A percentile compares a stretch with the other conserved stretches of the same genome.
These are phyloP conservation scores for Dendrobium nobile DNA, from an alignment of 106 monocot genomes.

Conservation along the genomic window DNA sequence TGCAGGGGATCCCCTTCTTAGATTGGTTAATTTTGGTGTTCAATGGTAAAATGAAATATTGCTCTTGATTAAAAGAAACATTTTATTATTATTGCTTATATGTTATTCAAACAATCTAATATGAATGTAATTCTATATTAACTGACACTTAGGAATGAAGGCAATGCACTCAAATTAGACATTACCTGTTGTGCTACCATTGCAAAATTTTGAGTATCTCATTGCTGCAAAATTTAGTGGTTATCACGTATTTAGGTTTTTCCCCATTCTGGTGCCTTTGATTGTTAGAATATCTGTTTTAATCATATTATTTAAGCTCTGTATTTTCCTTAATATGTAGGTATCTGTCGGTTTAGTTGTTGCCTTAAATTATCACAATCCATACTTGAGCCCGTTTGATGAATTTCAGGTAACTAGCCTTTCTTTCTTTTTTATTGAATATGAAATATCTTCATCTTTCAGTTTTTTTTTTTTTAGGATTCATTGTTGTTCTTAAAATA, in stretches of 20 bases:
- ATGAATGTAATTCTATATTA: neutral
- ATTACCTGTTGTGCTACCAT: neutral
- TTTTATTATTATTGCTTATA: neutral
- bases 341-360: slow-evolving; percentile 82
- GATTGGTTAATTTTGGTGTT: neutral
- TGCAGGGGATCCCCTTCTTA: neutral
- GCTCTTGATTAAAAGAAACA: neutral
- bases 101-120: neutral
- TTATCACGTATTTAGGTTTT: neutral
- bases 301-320: neutral
- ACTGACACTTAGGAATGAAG: neutral
- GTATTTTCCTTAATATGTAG: slow-evolving; percentile 30
- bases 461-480: neutral
- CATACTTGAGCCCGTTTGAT: slow-evolving; percentile 89
- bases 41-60: neutral
- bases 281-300: neutral
- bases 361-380: slow-evolving; percentile 88
- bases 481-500: neutral
- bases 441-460: neutral
- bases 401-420: slow-evolving; percentile 76
- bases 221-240: neutral
- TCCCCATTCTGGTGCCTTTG: neutral
- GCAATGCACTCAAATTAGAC: neutral
- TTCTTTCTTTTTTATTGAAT: neutral
- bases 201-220: neutral